Evolutionary conservation across 2,329 filamentous ascomycete genomes (phyloP).

Genomic region (Fusarium sp.): DNA sequence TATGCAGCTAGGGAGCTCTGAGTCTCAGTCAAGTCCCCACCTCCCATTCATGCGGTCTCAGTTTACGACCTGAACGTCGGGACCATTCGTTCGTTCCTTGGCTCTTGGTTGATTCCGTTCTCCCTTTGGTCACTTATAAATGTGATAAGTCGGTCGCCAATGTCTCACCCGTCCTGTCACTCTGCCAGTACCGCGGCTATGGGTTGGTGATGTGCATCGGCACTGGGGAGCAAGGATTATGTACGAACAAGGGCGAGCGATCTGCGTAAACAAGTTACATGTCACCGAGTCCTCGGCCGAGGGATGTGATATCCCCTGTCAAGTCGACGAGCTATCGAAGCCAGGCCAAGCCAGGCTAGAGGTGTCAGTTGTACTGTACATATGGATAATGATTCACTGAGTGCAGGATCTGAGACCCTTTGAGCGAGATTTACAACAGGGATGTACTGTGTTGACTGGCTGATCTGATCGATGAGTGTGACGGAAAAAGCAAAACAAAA

Average conservation of each 20-base stretch:
- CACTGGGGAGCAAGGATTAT: neutral
- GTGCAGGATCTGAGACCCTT: constrained; percentile 41
- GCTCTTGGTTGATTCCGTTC: neutral
- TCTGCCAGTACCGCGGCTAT: constrained; percentile 37
- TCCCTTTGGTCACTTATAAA: constrained; percentile 32
- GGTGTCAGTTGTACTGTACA: constrained; percentile 14
- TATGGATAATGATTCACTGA: constrained; percentile 30
- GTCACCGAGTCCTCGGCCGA: constrained; percentile 24
- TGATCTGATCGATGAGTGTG: neutral
- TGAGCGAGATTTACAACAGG: constrained; percentile 28
- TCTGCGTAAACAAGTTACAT: constrained; percentile 16
- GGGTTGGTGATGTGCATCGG: constrained; percentile 9
- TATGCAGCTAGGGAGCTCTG: constrained; percentile 28
- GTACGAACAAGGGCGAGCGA: constrained; percentile 29
- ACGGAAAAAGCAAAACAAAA: constrained; percentile 23
- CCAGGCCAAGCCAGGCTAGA: constrained; percentile 10
- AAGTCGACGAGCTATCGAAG: constrained; percentile 2
- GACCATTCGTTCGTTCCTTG: constrained; percentile 8
- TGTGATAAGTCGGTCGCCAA: constrained; percentile 8
- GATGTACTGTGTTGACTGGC: constrained; percentile 16
- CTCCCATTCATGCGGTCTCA: constrained; percentile 26
- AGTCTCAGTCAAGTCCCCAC: constrained; percentile 8
- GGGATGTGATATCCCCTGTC: constrained; percentile 15
- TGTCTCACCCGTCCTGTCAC: constrained; percentile 37
- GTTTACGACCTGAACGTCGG: constrained; percentile 37